Conservation (phyloP, 164 flowering plant species). For the Magnolia sinica region DNA sequence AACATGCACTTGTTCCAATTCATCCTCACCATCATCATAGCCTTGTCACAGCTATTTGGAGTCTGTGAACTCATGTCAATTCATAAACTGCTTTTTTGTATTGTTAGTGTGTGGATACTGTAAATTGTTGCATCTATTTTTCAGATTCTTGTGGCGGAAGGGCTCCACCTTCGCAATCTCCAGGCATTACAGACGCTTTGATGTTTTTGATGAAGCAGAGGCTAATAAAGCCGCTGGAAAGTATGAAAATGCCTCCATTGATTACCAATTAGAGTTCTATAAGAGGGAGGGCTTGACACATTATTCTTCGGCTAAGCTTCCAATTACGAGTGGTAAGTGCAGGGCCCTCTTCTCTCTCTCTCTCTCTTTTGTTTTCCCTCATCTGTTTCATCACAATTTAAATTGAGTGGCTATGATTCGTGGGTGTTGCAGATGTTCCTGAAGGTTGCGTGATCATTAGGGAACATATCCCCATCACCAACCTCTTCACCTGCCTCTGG, state of each 20-base stretch:
- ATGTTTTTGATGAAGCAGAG: slow-evolving; percentile 90
- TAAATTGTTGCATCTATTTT: slow-evolving; percentile 4
- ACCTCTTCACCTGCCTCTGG: slow-evolving; percentile 90
- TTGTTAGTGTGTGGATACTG: background rate
- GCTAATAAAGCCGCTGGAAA: slow-evolving; percentile 95
- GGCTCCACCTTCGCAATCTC: slow-evolving; percentile 91
- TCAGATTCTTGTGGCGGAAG: slow-evolving; percentile 88
- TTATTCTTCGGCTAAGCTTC: slow-evolving; percentile 80
- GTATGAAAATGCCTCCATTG: slow-evolving; percentile 82
- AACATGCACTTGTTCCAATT: no score
- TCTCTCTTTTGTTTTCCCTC: background rate
- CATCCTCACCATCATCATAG: no score
- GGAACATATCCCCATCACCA: slow-evolving; percentile 87
- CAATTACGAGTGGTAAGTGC: slow-evolving; percentile 83
- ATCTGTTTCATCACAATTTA: slow-evolving; percentile 4
- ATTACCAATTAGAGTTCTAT: slow-evolving; percentile 78
- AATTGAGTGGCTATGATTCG: background rate
- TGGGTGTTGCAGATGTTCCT: slow-evolving; percentile 74
- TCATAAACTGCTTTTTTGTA: background rate
- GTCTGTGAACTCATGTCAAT: no score
- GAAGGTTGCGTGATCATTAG: slow-evolving; percentile 90
- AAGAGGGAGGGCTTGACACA: slow-evolving; percentile 82
- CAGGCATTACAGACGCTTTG: slow-evolving; percentile 87
- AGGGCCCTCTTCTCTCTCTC: background rate
- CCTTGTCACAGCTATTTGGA: no score